Conservation (phyloP, 2,329 filamentous ascomycete species). For the Metarhizium anisopliae region DNA sequence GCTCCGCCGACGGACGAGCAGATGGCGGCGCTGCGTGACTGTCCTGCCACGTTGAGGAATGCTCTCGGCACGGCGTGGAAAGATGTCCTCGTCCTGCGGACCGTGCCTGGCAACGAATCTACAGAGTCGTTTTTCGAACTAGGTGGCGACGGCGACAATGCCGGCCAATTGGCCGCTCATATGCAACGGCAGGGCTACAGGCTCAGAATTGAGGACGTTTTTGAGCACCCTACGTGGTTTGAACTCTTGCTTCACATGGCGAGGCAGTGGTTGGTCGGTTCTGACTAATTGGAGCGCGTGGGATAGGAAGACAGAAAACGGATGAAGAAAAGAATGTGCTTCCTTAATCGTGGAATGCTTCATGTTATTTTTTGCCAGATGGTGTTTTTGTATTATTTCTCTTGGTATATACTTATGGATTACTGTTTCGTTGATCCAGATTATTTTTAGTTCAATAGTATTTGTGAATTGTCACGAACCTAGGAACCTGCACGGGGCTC, state of each 20-base stretch:
- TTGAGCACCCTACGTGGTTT: neutral
- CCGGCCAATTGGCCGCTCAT: constrained; percentile 1
- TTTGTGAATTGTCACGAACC: too few relatives aligned
- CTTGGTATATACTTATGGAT: too few relatives aligned
- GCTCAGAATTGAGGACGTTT: constrained; percentile 1
- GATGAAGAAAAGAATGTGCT: too few relatives aligned
- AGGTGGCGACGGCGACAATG: constrained; percentile 1
- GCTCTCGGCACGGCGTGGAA: neutral
- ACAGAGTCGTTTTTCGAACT: neutral
- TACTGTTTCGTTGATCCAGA: too few relatives aligned
- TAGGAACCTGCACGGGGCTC: too few relatives aligned
- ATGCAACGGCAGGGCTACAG: constrained; percentile 1
- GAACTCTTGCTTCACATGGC: neutral
- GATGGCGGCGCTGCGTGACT: neutral
- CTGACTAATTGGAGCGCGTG: too few relatives aligned
- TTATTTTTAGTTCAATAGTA: too few relatives aligned
- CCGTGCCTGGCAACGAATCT: neutral
- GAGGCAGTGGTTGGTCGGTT: too few relatives aligned
- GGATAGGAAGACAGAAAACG: too few relatives aligned
- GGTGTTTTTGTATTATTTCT: too few relatives aligned
- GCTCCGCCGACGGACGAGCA: neutral
- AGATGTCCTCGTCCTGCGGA: neutral
- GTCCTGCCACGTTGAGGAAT: neutral
- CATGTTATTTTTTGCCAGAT: too few relatives aligned
- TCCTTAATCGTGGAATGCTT: too few relatives aligned